A percentile compares a stretch with the other conserved stretches of the same genome.
phyloP scores from a whole-genome alignment of 73 alveolate genomes.

The Paramecium bursaria region DNA sequence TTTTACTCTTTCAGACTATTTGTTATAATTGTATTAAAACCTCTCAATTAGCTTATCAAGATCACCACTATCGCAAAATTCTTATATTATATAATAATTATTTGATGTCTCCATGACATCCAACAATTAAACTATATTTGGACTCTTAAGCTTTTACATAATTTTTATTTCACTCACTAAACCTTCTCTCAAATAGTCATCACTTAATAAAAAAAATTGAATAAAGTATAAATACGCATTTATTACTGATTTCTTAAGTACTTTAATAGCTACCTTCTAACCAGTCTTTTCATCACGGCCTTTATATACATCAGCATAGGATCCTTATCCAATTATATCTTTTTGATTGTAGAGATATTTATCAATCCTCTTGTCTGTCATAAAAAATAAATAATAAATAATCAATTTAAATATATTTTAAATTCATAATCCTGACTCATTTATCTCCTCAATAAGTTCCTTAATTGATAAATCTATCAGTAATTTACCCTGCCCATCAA shows the following conservation, averaged over 20 bases:
- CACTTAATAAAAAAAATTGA: not conserved
- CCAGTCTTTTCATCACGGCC: slow-evolving; percentile 71
- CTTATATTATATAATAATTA: slow-evolving; percentile 67
- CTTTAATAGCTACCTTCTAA: slow-evolving; percentile 65
- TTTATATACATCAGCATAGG: slow-evolving; percentile 67
- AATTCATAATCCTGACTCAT: no score
- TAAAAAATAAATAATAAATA: not conserved
- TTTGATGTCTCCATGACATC: slow-evolving; percentile 68
- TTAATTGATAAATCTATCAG: no score
- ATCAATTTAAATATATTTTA: no score
- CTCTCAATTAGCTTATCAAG: slow-evolving; percentile 35
- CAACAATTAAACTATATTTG: slow-evolving; percentile 55
- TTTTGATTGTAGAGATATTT: slow-evolving; percentile 55
- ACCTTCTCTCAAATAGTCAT: slow-evolving; percentile 67
- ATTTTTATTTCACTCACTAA: slow-evolving; percentile 62
- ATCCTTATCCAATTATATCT: slow-evolving; percentile 64
- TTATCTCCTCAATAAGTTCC: no score
- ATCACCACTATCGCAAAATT: slow-evolving; percentile 70
- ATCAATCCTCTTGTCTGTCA: slow-evolving; percentile 59
- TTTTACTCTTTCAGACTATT: slow-evolving; percentile 22
- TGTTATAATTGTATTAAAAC: not conserved
- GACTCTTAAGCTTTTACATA: slow-evolving; percentile 63
- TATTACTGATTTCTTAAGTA: slow-evolving; percentile 55
- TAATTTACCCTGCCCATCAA: no score
- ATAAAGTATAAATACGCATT: slow-evolving; percentile 13